phyloP scores from a whole-genome alignment of 2,329 filamentous ascomycete genomes.

The Metarhizium brunneum region DNA sequence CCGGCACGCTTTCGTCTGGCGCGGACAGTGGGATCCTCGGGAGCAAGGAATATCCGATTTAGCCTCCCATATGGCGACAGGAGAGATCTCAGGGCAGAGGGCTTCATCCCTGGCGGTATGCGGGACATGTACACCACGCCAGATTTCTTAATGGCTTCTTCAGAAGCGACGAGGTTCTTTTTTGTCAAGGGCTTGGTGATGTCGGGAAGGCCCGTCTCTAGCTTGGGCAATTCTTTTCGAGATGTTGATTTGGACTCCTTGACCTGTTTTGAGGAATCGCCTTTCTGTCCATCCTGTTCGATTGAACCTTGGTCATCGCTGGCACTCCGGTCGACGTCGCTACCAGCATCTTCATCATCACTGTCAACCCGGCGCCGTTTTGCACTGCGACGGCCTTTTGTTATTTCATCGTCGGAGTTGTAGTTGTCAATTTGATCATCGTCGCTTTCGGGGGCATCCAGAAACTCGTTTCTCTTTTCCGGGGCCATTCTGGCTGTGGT shows the following conservation, averaged over 20 bases:
- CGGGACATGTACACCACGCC: conserved; percentile 79
- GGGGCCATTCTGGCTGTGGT: conserved; percentile 42
- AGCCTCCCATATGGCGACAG: conserved; percentile 67
- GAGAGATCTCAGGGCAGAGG: conserved; percentile 64
- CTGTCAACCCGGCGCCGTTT: conserved; percentile 56
- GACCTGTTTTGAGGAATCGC: conserved; percentile 9
- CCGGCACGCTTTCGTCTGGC: conserved; percentile 59
- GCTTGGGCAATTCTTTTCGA: conserved; percentile 14
- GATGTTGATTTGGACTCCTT: conserved; percentile 14
- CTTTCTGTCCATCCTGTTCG: background rate
- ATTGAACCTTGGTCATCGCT: conserved; percentile 14
- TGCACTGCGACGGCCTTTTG: conserved; percentile 50
- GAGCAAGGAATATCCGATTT: conserved; percentile 70
- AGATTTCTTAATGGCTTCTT: conserved; percentile 59
- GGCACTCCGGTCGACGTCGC: conserved; percentile 24
- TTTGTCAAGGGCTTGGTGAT: conserved; percentile 48
- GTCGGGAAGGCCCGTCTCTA: conserved; percentile 31
- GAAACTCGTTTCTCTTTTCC: conserved; percentile 64
- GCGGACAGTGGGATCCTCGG: conserved; percentile 61
- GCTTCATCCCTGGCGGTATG: conserved; percentile 84
- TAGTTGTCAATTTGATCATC: conserved; percentile 51
- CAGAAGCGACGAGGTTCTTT: conserved; percentile 58
- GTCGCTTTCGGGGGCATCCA: conserved; percentile 51
- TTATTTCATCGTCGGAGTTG: conserved; percentile 60
- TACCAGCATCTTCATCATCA: conserved; percentile 25